Evolutionary conservation across 106 monocot genomes (phyloP).

Genomic region (Platanthera zijinensis): DNA sequence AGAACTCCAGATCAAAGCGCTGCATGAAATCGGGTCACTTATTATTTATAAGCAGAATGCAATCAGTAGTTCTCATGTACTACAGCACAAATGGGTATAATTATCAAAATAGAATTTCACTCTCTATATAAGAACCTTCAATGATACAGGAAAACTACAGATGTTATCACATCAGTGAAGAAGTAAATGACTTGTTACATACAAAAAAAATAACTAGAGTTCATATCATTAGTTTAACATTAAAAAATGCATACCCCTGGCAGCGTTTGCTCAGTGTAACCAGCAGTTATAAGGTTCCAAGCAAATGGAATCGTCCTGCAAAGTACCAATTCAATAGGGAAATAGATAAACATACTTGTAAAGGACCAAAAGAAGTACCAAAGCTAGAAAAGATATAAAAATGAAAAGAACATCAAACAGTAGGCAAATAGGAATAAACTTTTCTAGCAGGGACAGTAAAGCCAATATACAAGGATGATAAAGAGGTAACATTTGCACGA

Average conservation of each 20-base stretch:
- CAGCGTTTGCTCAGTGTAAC: slow-evolving; percentile 82
- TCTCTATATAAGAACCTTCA: not conserved
- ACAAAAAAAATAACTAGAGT: not conserved
- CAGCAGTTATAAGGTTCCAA: slow-evolving; percentile 93
- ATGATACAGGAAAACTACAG: not conserved
- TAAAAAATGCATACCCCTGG: slow-evolving; percentile 45
- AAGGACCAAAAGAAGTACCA: not conserved
- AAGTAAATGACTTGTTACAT: not conserved
- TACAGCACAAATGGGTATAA: not conserved
- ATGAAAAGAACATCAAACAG: not conserved
- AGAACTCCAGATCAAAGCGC: not conserved
- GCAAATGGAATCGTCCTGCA: slow-evolving; percentile 90
- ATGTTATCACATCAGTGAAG: not conserved
- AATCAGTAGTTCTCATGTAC: not conserved
- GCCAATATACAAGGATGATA: not conserved
- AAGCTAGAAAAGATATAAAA: not conserved
- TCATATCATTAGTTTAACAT: not conserved
- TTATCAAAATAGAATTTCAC: not conserved
- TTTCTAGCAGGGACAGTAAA: not conserved
- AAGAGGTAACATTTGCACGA: not conserved
- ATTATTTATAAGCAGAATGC: too few relatives aligned
- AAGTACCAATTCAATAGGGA: not conserved
- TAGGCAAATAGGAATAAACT: not conserved
- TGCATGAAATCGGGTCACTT: not conserved
- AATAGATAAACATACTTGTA: not conserved